Conservation (phyloP, 1,284 basidiomycete species). For the Cryptococcus sp. region DNA sequence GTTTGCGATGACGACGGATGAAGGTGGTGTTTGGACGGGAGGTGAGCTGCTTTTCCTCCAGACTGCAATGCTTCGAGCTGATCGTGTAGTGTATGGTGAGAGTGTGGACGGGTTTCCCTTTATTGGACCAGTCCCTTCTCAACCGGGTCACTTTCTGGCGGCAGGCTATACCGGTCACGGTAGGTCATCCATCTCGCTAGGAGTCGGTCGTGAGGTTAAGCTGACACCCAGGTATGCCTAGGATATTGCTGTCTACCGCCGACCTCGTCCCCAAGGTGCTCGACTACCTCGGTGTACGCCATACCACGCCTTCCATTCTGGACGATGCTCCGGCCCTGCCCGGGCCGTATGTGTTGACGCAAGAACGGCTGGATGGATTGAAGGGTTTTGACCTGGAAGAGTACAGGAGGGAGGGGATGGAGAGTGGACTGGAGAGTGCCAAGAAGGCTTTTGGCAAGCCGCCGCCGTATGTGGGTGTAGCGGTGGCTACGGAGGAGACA, state of each 20-base stretch:
- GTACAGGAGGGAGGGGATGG: slow-evolving; percentile 3
- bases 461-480: not conserved
- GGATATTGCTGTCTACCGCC: slow-evolving; percentile 20
- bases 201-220: not conserved
- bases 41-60: slow-evolving; percentile 9
- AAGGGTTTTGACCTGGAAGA: slow-evolving; percentile 5
- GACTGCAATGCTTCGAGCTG: not conserved
- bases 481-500: too few relatives aligned
- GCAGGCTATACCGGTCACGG: slow-evolving; percentile 23
- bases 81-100: slow-evolving; percentile 11
- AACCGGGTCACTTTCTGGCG: slow-evolving; percentile 16
- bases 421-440: slow-evolving; percentile 5
- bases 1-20: slow-evolving; percentile 9
- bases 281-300: slow-evolving; percentile 4
- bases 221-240: slow-evolving; percentile 18
- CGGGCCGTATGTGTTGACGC: slow-evolving; percentile 12
- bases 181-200: slow-evolving; percentile 1
- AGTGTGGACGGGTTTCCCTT: slow-evolving; percentile 20
- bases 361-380: slow-evolving; percentile 12
- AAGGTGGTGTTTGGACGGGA: slow-evolving; percentile 24
- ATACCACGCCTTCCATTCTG: not conserved
- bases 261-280: slow-evolving; percentile 14
- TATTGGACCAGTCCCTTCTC: slow-evolving; percentile 13
- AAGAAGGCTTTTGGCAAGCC: slow-evolving; percentile 10
- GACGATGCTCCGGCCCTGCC: slow-evolving; percentile 14